Conservation (phyloP, 495 filamentous ascomycete genomes). For the Penicillium robsamsonii region DNA sequence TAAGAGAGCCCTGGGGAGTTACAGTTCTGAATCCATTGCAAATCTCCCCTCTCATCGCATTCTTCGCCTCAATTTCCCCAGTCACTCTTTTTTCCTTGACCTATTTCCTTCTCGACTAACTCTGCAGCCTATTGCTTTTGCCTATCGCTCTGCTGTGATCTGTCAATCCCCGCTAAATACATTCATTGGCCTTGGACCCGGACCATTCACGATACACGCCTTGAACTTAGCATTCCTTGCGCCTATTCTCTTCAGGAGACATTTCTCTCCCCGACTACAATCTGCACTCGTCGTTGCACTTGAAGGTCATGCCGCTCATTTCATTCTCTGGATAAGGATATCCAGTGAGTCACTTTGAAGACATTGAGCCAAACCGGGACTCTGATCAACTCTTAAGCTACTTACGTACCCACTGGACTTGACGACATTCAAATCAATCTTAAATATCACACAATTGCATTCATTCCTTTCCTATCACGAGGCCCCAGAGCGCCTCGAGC, state of each 20-base stretch:
- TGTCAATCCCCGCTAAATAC: constrained; percentile 11
- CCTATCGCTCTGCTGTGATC: constrained; percentile 22
- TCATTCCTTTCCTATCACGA: constrained; percentile 1
- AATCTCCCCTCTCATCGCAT: constrained; percentile 11
- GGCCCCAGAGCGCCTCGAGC: not conserved
- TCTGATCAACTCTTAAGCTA: constrained; percentile 9
- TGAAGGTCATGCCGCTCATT: constrained; percentile 28
- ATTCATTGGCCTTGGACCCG: constrained; percentile 2
- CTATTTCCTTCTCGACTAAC: not conserved
- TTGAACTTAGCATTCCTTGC: constrained; percentile 9
- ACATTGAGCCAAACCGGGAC: not conserved
- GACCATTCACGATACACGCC: constrained; percentile 11
- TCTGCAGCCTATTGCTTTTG: constrained; percentile 10
- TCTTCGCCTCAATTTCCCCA: constrained; percentile 14
- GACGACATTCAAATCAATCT: not conserved
- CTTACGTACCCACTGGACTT: not conserved
- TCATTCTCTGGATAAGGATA: constrained; percentile 18
- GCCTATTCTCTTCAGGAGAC: constrained; percentile 8
- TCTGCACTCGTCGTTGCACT: constrained; percentile 11
- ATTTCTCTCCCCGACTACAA: constrained; percentile 5
- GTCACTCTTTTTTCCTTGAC: constrained; percentile 3
- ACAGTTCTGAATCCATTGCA: constrained; percentile 15
- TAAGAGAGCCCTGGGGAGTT: constrained; percentile 1
- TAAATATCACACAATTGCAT: not conserved
- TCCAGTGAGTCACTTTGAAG: constrained; percentile 19